Conservation (phyloP, 306 rosid species). For the Cercis canadensis region DNA sequence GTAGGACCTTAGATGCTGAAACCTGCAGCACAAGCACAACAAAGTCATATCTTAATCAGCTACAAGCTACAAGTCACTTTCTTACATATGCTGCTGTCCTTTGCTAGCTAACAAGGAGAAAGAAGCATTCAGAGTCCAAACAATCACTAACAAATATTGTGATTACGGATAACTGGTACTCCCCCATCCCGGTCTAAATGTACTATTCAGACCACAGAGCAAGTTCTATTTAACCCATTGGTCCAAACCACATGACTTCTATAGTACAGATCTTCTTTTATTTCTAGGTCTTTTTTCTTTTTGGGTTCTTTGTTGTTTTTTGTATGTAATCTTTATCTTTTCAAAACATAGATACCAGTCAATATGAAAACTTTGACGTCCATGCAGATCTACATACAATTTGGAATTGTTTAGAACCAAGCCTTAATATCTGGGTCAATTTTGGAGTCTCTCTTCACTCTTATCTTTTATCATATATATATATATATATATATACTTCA, state of each 20-base stretch:
- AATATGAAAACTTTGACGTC: conserved; percentile 41
- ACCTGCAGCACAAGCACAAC: conserved; percentile 56
- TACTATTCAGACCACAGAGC: conserved; percentile 31
- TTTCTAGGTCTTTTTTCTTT: neutral
- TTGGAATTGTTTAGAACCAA: conserved; percentile 36
- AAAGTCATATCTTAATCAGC: conserved; percentile 30
- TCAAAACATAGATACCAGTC: conserved; percentile 23
- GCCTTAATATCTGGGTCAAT: conserved; percentile 66
- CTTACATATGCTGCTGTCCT: neutral
- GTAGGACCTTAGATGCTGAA: conserved; percentile 98
- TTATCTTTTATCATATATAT: conserved; percentile 14
- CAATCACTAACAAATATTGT: conserved; percentile 20
- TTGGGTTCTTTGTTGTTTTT: conserved; percentile 4
- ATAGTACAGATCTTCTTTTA: conserved; percentile 6
- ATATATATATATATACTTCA: neutral
- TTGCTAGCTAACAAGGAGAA: conserved; percentile 4
- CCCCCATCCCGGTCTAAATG: too few species aligned
- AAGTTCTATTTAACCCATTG: too few species aligned
- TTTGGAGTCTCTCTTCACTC: conserved; percentile 30
- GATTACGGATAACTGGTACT: too few species aligned
- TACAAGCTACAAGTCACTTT: too few species aligned
- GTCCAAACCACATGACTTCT: conserved; percentile 37
- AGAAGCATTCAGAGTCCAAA: conserved; percentile 17
- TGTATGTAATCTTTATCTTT: neutral
- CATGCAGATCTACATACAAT: conserved; percentile 34